These are phyloP conservation scores for Parafenestella ontariensis DNA, from an alignment of 2,329 filamentous ascomycete species.

Conservation along the genomic window DNA sequence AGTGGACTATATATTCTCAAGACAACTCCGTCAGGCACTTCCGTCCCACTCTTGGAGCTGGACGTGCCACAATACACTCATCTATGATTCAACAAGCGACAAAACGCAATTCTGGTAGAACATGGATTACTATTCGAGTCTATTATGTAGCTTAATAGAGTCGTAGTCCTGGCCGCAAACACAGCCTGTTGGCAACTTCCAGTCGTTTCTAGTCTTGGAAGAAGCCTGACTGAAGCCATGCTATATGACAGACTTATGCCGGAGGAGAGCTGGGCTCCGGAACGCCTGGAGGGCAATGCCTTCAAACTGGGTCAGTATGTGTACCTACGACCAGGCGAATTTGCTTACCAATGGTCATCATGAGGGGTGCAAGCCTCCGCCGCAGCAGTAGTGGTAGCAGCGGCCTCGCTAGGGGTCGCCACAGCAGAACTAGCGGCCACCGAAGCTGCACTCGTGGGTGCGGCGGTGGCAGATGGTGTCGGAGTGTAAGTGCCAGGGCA, in stretches of 20 bases:
- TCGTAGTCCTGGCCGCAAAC: background rate
- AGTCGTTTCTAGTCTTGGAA: background rate
- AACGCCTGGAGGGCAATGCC: conserved; percentile 35
- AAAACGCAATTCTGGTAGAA: background rate
- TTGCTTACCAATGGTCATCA: conserved; percentile 30
- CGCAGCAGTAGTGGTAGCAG: conserved; percentile 4
- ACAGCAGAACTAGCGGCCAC: conserved; percentile 4
- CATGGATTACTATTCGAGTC: conserved; percentile 19
- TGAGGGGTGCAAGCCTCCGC: conserved; percentile 28
- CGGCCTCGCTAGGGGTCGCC: conserved; percentile 7
- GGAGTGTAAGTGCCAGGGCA: conserved; percentile 58
- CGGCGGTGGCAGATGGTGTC: conserved; percentile 11
- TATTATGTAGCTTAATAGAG: conserved; percentile 5
- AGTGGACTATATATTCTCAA: background rate
- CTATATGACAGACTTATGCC: conserved; percentile 13
- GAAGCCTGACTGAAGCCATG: background rate
- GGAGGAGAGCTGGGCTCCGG: conserved; percentile 31
- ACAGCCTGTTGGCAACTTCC: background rate
- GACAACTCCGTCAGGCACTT: too few relatives aligned
- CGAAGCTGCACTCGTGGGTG: conserved; percentile 10
- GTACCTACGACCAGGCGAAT: background rate
- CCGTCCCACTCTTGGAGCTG: background rate
- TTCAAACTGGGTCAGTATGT: background rate
- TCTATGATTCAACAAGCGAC: background rate
- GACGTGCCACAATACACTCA: background rate